A percentile compares a stretch with the other conserved stretches of the same genome.
phyloP scores from a whole-genome alignment of 192 early-diverging fungal species.

The Coemansia sp. region DNA sequence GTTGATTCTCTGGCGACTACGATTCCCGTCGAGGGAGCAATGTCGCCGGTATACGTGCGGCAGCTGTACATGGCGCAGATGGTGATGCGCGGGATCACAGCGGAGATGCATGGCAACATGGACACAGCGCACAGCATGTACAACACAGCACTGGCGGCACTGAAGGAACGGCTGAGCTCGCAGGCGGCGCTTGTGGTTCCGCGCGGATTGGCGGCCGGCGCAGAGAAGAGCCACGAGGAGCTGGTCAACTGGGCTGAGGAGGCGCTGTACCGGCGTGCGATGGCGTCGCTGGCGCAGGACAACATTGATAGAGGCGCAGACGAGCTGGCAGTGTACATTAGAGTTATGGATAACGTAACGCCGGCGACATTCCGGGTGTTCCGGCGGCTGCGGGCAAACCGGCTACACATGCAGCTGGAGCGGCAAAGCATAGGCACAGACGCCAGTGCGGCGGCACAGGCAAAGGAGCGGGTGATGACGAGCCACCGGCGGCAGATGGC shows the following conservation, averaged over 20 bases:
- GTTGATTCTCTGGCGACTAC: constrained; percentile 28
- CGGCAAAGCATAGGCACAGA: constrained; percentile 36
- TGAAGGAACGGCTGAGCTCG: constrained; percentile 17
- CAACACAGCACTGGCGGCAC: constrained; percentile 50
- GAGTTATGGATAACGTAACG: constrained; percentile 44
- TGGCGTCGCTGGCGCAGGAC: constrained; percentile 47
- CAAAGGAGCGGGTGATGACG: constrained; percentile 46
- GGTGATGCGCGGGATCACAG: constrained; percentile 57
- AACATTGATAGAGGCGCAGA: constrained; percentile 9
- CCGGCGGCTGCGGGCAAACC: constrained; percentile 57
- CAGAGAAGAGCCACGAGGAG: constrained; percentile 43
- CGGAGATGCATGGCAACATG: constrained; percentile 43
- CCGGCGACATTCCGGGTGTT: constrained; percentile 52
- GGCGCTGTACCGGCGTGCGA: constrained; percentile 64
- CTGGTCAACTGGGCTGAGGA: constrained; percentile 67
- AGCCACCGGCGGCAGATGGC: constrained; percentile 64
- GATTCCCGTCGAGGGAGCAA: constrained; percentile 39
- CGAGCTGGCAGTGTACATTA: constrained; percentile 45
- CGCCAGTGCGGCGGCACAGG: constrained; percentile 22
- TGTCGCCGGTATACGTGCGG: constrained; percentile 60
- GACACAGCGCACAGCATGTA: constrained; percentile 55
- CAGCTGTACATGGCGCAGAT: constrained; percentile 59
- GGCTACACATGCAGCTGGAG: constrained; percentile 53
- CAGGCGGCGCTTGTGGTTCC: constrained; percentile 44
- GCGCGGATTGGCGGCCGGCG: constrained; percentile 26